Base-by-base conservation (phyloP, 83 land plant genomes). In the Diphasiastrum complanatum region DNA sequence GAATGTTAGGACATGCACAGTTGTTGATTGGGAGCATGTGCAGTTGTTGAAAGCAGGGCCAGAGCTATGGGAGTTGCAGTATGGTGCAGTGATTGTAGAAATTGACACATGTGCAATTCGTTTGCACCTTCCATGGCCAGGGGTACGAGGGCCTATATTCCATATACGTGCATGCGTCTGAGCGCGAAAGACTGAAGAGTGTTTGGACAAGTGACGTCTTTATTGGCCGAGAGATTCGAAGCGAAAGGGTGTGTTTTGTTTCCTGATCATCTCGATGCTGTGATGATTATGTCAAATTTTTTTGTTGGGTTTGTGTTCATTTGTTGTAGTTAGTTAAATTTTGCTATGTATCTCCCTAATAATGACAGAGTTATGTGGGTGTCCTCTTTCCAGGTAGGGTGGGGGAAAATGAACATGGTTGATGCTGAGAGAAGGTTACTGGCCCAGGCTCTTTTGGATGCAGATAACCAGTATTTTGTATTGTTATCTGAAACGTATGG, bases 381-480 rank as follows among this genome's bases (percentile, higher is more conserved):
- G 22, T 58, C 18, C 18, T 45, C 16, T 33, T 22, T 75, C 53
- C 70, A 91, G 97, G 95, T 91, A 29, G 75, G 23, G 0, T 91
- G 97, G 97, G 97, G 97, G 0, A 71, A 62, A 51, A 82, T 87
- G 51, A 82, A 85, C 2, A 87, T 91, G 95, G 80, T 91, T 61
- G 95, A 91, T 78, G 97, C 97, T 47, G 97, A 91, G 46, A 87
- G 77, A 72, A 56, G 97, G 47, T 85, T 91, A 10, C 65, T 91
- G 32, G 84, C 86, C 26, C 66, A 79, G 72, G 97, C 97, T 25
- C 75, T 91, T 1, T 49, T 61, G 41, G 97, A 91, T 65, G 61
- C 69, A n/a, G 66, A 87, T 54, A 91, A 91, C 67, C 68, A 78
- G 59, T 92, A 78, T 48, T 91, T 91, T 77, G 87, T 87, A 18